These are phyloP conservation scores for Alternaria viburni DNA, from an alignment of 2,329 filamentous ascomycete genomes.

Conservation along the genomic window DNA sequence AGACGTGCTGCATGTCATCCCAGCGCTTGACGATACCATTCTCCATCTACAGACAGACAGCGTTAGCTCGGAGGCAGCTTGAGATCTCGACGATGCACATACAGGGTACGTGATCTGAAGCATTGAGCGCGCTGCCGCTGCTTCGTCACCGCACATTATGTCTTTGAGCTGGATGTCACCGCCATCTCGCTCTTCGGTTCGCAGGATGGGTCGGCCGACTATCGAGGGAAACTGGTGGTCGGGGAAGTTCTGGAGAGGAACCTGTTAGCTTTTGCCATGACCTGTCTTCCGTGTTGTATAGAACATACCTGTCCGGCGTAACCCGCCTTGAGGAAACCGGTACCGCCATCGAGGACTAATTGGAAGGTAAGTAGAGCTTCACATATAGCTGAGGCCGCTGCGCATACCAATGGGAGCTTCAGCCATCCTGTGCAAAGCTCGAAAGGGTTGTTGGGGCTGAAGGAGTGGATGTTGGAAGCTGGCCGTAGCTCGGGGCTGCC, in stretches of 20 bases:
- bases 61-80: conserved; percentile 29
- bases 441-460: conserved; percentile 14
- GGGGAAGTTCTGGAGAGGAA: conserved; percentile 80
- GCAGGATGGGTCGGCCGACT: conserved; percentile 94
- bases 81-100: conserved; percentile 41
- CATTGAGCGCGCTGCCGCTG: conserved; percentile 93
- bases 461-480: conserved; percentile 16
- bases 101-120: conserved; percentile 96
- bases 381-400: conserved; percentile 8
- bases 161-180: conserved; percentile 82
- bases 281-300: background rate
- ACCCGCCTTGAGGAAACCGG: conserved; percentile 98
- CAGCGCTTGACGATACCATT: conserved; percentile 99
- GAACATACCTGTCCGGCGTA: conserved; percentile 82
- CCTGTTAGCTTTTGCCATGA: conserved; percentile 10
- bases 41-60: conserved; percentile 73
- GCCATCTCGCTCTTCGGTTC: conserved; percentile 86
- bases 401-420: conserved; percentile 57
- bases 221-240: conserved; percentile 99
- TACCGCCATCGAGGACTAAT: conserved; percentile 97
- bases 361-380: conserved; percentile 37
- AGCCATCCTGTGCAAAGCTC: conserved; percentile 49
- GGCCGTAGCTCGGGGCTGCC: conserved; percentile 16
- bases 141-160: conserved; percentile 99
- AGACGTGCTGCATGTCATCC: conserved; percentile 99